Percentiles rank a stretch among this genome's conserved stretches.
Evolutionary conservation across 495 filamentous ascomycete genomes (phyloP).

Genomic region (Aspergillus avenaceus): DNA sequence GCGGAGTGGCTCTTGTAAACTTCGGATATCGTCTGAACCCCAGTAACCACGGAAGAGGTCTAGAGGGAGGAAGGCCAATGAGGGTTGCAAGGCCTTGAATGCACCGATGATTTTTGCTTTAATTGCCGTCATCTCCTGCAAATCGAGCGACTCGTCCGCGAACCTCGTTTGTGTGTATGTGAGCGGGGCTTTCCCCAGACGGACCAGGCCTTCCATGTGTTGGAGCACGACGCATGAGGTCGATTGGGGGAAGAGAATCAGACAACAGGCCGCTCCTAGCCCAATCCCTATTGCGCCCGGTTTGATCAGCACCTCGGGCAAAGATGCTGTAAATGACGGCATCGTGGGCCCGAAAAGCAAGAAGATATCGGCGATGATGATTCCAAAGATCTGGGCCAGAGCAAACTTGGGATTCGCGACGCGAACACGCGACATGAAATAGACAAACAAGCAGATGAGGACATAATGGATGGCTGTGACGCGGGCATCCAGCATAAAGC

Average conservation of each 20-base stretch:
- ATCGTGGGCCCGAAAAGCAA: constrained; percentile 10
- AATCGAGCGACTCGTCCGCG: not conserved
- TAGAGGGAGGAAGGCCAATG: constrained; percentile 17
- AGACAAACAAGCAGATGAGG: constrained; percentile 17
- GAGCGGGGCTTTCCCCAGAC: constrained; percentile 1
- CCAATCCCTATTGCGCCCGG: constrained; percentile 17
- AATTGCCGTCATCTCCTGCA: not conserved
- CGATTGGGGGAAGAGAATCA: constrained; percentile 19
- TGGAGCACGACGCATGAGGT: constrained; percentile 9
- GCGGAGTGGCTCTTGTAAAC: constrained; percentile 7
- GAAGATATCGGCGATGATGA: constrained; percentile 19
- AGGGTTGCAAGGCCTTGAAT: constrained; percentile 10
- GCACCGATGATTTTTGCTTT: constrained; percentile 7
- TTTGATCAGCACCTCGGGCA: constrained; percentile 10
- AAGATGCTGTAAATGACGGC: constrained; percentile 12
- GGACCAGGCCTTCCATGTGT: constrained; percentile 9
- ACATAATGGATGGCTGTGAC: constrained; percentile 16
- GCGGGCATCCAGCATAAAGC: constrained; percentile 21
- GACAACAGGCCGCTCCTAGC: constrained; percentile 8
- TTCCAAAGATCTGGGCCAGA: constrained; percentile 15
- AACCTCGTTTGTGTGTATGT: constrained; percentile 5
- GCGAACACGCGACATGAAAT: constrained; percentile 13
- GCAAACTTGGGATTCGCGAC: constrained; percentile 15
- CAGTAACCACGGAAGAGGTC: constrained; percentile 17
- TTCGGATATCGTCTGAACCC: constrained; percentile 12